Evolutionary conservation across 768 basidiomycete genomes (phyloP), one percentile per base, ranked within the genome.

Genomic region (Sporobolomyces pararoseus): DNA sequence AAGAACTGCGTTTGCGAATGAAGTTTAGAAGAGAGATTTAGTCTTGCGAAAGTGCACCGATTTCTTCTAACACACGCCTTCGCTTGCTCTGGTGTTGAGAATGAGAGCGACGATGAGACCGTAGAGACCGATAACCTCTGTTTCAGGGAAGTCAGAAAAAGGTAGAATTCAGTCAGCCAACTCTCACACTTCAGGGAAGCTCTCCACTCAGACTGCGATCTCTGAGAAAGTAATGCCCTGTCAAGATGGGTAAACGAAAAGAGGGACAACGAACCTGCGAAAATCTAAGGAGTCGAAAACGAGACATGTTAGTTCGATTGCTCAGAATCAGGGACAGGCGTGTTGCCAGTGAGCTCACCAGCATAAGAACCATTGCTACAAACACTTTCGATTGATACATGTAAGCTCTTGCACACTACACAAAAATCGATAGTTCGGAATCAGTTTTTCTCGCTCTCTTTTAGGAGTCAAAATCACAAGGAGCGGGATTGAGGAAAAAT

Each of bases 341-440:
- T 16, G 5, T 4, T 9, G 16, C n/a, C n/a, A n/a, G n/a, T 1
- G 21, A 35, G 76, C 80, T 68, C 46, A 80, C 80, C 78, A 98
- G 86, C 73, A 98, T 94, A 49, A 98, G 86, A 25, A 98, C 91
- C 94, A 97, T 97, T 10, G 88, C 84, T 27, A 97, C 94, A 78
- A 94, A 97, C 32, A 97, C 86, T 78, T 86, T 88, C 70, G 88
- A 87, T 81, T 96, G 93, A 76, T 91, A 85, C 31, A 96, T 85
- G 78, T 91, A 96, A 71, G 91, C 91, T 67, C 92, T 85, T 21
- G 93, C 91, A 76, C 91, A 93, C 90, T 93, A 72, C 16, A 19
- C n/a, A n/a, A n/a, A 17, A 23, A 12, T 23, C 46, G 7, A 47
- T 12, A 39, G 37, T 25, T 57, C 63, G n/a, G 17, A 25, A 10